Conservation (phyloP, 768 basidiomycete genomes). For the Neoboletus brunneissimus region DNA sequence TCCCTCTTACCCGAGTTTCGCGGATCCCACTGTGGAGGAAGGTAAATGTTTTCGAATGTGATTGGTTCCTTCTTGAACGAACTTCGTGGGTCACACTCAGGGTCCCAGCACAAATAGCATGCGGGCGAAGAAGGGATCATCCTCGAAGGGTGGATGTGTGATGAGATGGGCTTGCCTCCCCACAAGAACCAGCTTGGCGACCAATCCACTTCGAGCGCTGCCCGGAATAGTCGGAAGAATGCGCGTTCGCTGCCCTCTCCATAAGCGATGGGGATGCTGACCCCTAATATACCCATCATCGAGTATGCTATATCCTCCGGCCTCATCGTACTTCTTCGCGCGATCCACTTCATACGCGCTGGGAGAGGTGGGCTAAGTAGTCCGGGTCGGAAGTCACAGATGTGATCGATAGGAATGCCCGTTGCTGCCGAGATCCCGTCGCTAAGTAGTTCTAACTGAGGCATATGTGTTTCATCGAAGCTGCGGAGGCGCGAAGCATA, state of each 20-base stretch:
- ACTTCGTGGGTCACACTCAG: not conserved
- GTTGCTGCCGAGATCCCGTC: not conserved
- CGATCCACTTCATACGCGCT: conserved; percentile 15
- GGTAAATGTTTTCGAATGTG: not conserved
- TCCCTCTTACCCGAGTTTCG: not conserved
- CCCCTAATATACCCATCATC: not conserved
- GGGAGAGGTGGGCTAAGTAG: not conserved
- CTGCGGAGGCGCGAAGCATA: not conserved
- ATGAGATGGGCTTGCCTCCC: not conserved
- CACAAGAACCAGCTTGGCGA: not conserved
- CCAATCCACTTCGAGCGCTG: too few relatives aligned
- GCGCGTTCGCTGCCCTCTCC: not conserved
- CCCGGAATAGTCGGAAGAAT: not conserved
- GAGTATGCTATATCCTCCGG: too few relatives aligned
- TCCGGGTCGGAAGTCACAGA: not conserved
- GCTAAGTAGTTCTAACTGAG: not conserved
- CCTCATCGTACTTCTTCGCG: conserved; percentile 11
- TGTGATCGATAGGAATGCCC: not conserved
- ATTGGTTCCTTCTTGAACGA: not conserved
- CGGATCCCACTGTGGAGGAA: not conserved
- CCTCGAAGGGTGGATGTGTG: not conserved
- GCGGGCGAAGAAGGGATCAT: not conserved
- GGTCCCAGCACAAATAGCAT: not conserved
- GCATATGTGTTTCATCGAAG: not conserved
- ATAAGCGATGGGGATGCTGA: not conserved